Base-by-base conservation (phyloP, 2,329 filamentous ascomycete species). In the Sphaerulina populicola region DNA sequence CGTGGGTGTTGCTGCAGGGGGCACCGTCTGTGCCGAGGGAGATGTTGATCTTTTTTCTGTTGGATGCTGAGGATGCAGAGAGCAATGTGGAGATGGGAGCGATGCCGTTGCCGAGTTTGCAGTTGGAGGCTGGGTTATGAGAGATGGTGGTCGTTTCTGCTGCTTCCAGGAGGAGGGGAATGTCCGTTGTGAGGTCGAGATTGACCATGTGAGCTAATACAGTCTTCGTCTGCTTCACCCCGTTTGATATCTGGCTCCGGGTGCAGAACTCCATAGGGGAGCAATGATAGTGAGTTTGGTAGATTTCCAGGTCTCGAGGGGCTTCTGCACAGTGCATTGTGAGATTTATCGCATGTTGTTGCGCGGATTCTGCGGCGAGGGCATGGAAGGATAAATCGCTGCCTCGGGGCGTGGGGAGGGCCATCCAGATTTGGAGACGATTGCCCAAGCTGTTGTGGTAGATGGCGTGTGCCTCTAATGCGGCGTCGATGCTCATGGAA, bases 201-300 rank as follows among this genome's bases (percentile, higher is more conserved):
- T 77, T 72, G 2, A 75, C 73, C 73, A 77, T 76, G 58, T 77
- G 75, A 1, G 71, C 75, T 1, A 78, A 68, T 0, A 77, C 74
- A 0, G 72, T 77, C n/a, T 67, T 66, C 2, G 66, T 71, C 6
- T 61, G 54, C 8, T 59, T 47, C 10, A 9, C 4, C 10, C 31
- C 31, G 6, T 27, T 6, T 8, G 31, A 11, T 35, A 35, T 35
- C 10, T n/a, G 10, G 10, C 10, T 35, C 12, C 5, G 31, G 4
- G 31, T n/a, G 57, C 71, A 73, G 56, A 71, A 76, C 9, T 71
- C 66, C 66, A 73, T 71, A 1, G 74, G 74, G 0, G 67, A 71
- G 51, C 65, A 65, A 33, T 41, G 30, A 27, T 63, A 59, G 1
- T 61, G 60, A 33, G 56, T 57, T 50, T 66, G 67, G 53, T 68